Conservation (phyloP, 2,329 filamentous ascomycete genomes). For the Tolypocladium tropicale region DNA sequence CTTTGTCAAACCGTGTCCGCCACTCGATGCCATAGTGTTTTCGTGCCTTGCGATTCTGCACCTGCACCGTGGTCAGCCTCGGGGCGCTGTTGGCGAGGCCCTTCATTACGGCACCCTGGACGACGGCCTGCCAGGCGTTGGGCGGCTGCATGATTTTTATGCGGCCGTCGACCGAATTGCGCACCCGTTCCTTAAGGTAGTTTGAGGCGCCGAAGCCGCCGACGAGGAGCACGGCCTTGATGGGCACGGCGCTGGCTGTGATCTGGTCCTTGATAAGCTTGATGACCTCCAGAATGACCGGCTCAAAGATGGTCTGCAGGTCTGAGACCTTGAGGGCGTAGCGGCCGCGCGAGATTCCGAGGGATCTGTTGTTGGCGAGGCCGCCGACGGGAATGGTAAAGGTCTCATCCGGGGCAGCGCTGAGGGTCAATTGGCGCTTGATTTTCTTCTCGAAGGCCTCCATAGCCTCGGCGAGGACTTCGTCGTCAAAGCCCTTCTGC, state of each 20-base stretch:
- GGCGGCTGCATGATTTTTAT: constrained; percentile 34
- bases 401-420: constrained; percentile 17
- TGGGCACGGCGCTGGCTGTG: constrained; percentile 21
- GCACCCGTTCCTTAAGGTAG: constrained; percentile 31
- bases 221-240: constrained; percentile 32
- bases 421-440: constrained; percentile 23
- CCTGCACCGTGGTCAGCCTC: constrained; percentile 23
- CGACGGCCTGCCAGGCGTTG: constrained; percentile 36
- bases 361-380: constrained; percentile 25
- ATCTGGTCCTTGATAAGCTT: constrained; percentile 33
- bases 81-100: constrained; percentile 28
- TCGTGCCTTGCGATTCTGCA: constrained; percentile 29
- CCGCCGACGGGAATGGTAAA: constrained; percentile 29
- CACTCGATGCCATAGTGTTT: constrained; percentile 33
- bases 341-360: constrained; percentile 26
- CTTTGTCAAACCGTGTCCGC: constrained; percentile 19
- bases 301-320: constrained; percentile 31
- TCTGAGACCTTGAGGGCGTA: constrained; percentile 27
- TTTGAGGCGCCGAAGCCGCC: constrained; percentile 36
- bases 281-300: constrained; percentile 31
- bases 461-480: constrained; percentile 27
- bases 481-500: constrained; percentile 28
- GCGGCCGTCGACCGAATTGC: constrained; percentile 18
- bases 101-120: constrained; percentile 38
- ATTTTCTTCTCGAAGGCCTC: constrained; percentile 30